These are phyloP conservation scores for Penicillium freii DNA, from an alignment of 2,329 filamentous ascomycete species.

Conservation along the genomic window DNA sequence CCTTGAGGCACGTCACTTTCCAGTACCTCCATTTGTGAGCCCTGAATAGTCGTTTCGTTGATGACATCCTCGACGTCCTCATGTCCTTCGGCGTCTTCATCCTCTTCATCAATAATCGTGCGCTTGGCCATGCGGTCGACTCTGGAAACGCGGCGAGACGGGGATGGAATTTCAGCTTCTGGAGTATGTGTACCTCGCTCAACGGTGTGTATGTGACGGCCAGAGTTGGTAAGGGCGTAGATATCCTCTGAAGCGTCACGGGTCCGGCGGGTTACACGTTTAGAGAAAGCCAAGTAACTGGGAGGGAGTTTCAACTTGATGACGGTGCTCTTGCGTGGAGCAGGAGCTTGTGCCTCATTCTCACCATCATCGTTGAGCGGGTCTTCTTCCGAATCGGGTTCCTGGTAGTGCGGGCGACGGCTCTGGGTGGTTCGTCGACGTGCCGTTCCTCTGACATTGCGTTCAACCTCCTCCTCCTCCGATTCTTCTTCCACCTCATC, in stretches of 20 bases:
- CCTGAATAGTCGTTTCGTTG: slow-evolving; percentile 40
- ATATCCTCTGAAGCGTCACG: slow-evolving; percentile 58
- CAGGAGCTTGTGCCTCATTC: slow-evolving; percentile 9
- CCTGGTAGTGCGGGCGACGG: slow-evolving; percentile 57
- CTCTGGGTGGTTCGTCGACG: slow-evolving; percentile 55
- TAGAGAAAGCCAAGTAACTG: slow-evolving; percentile 27
- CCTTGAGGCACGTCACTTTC: slow-evolving; percentile 41
- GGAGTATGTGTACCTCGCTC: slow-evolving; percentile 55
- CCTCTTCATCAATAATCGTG: slow-evolving; percentile 32
- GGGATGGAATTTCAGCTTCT: slow-evolving; percentile 34
- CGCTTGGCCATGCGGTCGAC: slow-evolving; percentile 44
- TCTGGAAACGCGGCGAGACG: slow-evolving; percentile 28
- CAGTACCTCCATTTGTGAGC: slow-evolving; percentile 43
- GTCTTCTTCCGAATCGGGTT: slow-evolving; percentile 43
- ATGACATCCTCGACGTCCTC: slow-evolving; percentile 36
- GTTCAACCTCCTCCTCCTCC: slow-evolving; percentile 45
- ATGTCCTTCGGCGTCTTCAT: slow-evolving; percentile 25
- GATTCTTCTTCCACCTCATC: slow-evolving; percentile 46
- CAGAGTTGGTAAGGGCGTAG: slow-evolving; percentile 58
- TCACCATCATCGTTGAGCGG: slow-evolving; percentile 26
- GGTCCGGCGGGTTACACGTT: slow-evolving; percentile 59
- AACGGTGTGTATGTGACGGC: slow-evolving; percentile 55
- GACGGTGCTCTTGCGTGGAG: slow-evolving; percentile 26
- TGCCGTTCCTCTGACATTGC: slow-evolving; percentile 58
- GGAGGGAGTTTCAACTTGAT: slow-evolving; percentile 33